Evolutionary conservation across 495 filamentous ascomycete species (phyloP), one percentile per base, ranked within the genome.

Genomic region (Penicillium diatomitis): DNA sequence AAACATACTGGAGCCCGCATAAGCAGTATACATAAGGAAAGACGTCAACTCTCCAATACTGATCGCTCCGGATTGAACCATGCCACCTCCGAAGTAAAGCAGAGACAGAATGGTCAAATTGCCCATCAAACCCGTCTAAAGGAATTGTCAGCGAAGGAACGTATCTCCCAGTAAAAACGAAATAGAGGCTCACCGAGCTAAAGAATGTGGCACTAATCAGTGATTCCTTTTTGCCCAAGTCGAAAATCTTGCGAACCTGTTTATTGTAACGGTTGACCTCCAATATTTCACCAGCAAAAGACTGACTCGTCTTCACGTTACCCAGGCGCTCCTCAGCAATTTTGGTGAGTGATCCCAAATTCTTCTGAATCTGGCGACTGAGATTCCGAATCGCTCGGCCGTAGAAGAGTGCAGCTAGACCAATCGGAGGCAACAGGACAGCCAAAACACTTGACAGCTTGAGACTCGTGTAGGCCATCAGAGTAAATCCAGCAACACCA

Each of bases 1-100:
- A 54, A 97, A 94, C 52, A 98, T 79, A 68, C 85, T 89, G 28
- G 83, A 86, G 6, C 90, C 90, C 12, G 90, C 90, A 68, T 91
- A 96, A 12, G 85, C 90, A 9, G 90, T 88, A 60, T 96, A 98
- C 92, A 98, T 96, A 61, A 98, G 74, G 66, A 98, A 98, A 3
- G 87, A 91, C n/a, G 94, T 89, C 47, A 98, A 69, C 49, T 97
- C 94, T 48, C 92, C 92, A 46, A 97, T 81, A 31, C 76, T 87
- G 70, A 98, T 92, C 32, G 80, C 76, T 2, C 92, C 91, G 2
- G 80, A 77, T 58, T 87, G 82, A 28, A 98, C 92, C 70, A 97
- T 87, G 48, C 83, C 82, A 32, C 91, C 88, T 48, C 92, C 92
- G 11, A 87, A 86, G 63, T 94, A 92, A 2, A 98, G 78, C 47